A percentile compares a stretch with the other conserved stretches of the same genome.
Conservation (phyloP, 2,329 filamentous ascomycete genomes). For the Trichothecium sympodiale region DNA sequence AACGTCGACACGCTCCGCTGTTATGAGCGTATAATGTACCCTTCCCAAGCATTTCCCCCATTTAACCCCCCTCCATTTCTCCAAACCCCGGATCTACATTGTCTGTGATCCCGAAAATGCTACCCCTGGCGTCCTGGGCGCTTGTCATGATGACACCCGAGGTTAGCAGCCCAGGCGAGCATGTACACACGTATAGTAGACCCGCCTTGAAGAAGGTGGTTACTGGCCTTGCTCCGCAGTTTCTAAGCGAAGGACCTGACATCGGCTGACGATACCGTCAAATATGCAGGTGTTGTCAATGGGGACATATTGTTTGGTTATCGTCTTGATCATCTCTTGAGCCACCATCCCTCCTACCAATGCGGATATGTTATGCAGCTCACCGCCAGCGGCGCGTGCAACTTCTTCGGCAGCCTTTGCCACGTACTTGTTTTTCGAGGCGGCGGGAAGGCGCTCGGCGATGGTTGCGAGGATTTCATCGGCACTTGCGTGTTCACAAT, state of each 20-base stretch:
- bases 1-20: no score
- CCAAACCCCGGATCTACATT: no score
- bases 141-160: no score
- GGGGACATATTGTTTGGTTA: conserved; percentile 62
- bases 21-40: no score
- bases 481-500: conserved; percentile 30
- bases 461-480: conserved; percentile 42
- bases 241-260: conserved; percentile 44
- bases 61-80: no score
- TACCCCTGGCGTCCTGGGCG: no score
- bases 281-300: conserved; percentile 62
- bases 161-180: no score
- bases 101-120: no score
- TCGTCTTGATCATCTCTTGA: conserved; percentile 92
- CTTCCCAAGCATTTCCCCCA: no score
- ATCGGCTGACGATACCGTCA: conserved; percentile 54
- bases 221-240: no score
- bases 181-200: no score
- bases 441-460: conserved; percentile 31
- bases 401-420: conserved; percentile 51
- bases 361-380: conserved; percentile 87
- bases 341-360: conserved; percentile 84
- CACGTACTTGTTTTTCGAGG: conserved; percentile 37
- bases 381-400: conserved; percentile 66
- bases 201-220: no score